These are phyloP conservation scores for Sphenostylis stenocarpa DNA, from an alignment of 306 rosid genomes.

Conservation along the genomic window DNA sequence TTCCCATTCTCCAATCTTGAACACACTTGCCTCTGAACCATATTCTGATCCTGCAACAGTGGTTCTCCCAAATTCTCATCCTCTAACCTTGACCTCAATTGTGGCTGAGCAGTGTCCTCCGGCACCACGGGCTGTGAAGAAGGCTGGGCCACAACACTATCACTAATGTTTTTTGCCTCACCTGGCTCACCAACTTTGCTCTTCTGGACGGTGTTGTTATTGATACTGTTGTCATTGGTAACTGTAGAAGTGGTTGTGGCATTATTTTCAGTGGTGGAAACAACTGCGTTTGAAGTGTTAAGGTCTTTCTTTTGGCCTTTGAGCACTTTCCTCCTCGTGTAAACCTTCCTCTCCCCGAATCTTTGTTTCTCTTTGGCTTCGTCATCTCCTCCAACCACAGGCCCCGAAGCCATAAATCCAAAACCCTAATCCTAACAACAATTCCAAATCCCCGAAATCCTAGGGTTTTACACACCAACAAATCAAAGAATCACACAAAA, in stretches of 20 bases:
- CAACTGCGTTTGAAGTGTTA: conserved; percentile 17
- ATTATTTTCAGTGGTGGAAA: neutral
- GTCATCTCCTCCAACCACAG: conserved; percentile 67
- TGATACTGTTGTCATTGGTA: neutral
- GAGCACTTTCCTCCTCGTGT: conserved; percentile 62
- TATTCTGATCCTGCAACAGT: neutral
- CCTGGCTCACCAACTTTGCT: neutral
- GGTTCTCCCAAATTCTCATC: neutral
- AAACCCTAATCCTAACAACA: conserved; percentile 62
- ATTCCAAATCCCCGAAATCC: conserved; percentile 37
- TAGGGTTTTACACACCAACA: conserved; percentile 35
- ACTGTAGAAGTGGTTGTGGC: neutral
- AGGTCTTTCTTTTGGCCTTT: conserved; percentile 52
- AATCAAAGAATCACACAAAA: conserved; percentile 3
- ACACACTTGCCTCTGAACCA: neutral
- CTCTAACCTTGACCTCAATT: neutral
- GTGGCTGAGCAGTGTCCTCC: neutral
- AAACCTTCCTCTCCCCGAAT: conserved; percentile 61
- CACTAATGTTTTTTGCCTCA: neutral
- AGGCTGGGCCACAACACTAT: conserved; percentile 27
- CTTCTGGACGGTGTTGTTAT: neutral
- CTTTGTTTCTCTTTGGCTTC: conserved; percentile 66
- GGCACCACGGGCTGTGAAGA: neutral
- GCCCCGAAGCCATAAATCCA: conserved; percentile 96
- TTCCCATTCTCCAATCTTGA: neutral